Base-by-base conservation (phyloP, 192 early-diverging fungal species). In the Neocallimastix lanati region DNA sequence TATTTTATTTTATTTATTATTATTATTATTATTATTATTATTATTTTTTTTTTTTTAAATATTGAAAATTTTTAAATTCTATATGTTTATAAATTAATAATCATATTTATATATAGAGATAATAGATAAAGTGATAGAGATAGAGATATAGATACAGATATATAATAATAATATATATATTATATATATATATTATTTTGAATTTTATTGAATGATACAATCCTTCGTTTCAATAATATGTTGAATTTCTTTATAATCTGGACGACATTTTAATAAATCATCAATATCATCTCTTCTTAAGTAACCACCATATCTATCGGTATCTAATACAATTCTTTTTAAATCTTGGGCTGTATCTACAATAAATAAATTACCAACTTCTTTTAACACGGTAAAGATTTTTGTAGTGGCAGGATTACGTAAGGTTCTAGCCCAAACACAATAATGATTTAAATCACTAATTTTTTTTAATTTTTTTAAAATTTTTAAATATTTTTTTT, bases 371-470 rank as follows among this genome's bases (percentile, higher is more conserved):
- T 95, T 94, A 40, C 92, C 93, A 7, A 95, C 84, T 78, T 93
- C 92, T 85, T 94, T 94, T 28, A 95, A 83, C 0, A 92, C 93
- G 28, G 86, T 78, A 81, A 95, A 95, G 76, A 93, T 86, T 33
- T 91, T 91, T n/a, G 86, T 88, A 14, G 94, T 85, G 7, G 86
- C 83, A 7, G 85, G 84, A 77, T 94, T 91, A 16, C 88, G 86
- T 28, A 93, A 84, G 15, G 88, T 81, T 28, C 80, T 81, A 12
- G 92, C 84, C 87, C 93, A 95, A 28, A 90, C 88, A 83, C 92
- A 92, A 81, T 94, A 95, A 29, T 86, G 82, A 85, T 95, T 95
- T 80, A 95, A 81, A 80, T 95, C 94, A 79, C 92, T 93, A 78
- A n/a, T n/a, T n/a, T n/a, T n/a, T n/a, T n/a, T n/a, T n/a, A n/a